These are phyloP conservation scores for Tricholoma sp. DNA, from an alignment of 768 basidiomycete species.

Conservation along the genomic window DNA sequence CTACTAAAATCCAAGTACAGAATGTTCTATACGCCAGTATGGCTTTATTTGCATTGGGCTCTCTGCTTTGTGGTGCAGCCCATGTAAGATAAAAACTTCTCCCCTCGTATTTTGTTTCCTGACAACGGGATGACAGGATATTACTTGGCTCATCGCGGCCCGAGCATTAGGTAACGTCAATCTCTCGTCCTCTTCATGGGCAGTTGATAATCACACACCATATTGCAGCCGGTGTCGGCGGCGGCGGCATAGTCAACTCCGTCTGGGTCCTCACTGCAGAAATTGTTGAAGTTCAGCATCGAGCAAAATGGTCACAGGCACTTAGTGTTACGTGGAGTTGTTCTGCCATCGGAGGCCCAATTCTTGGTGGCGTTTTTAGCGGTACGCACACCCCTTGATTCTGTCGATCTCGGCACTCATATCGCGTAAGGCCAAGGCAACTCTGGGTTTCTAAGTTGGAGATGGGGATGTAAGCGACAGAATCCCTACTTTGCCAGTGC, in stretches of 20 bases:
- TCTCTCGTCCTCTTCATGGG: neutral
- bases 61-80: conserved; percentile 74
- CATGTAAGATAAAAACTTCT: conserved; percentile 38
- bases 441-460: conserved; percentile 52
- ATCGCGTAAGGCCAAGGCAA: conserved; percentile 23
- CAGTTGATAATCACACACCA: neutral
- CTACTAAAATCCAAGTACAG: conserved; percentile 30
- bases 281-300: conserved; percentile 63
- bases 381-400: conserved; percentile 35
- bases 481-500: conserved; percentile 4
- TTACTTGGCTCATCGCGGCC: conserved; percentile 62
- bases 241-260: conserved; percentile 79
- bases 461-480: conserved; percentile 75
- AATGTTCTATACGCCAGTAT: conserved; percentile 70
- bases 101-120: conserved; percentile 10
- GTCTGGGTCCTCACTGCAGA: conserved; percentile 88
- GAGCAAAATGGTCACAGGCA: conserved; percentile 83
- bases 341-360: conserved; percentile 78
- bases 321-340: conserved; percentile 84
- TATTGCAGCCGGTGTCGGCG: conserved; percentile 67
- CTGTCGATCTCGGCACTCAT: conserved; percentile 3
- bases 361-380: conserved; percentile 81
- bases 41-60: conserved; percentile 68
- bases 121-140: conserved; percentile 31
- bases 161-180: conserved; percentile 40